Base-by-base conservation (phyloP, 2,329 filamentous ascomycete species). In the Colletotrichum acutatum region DNA sequence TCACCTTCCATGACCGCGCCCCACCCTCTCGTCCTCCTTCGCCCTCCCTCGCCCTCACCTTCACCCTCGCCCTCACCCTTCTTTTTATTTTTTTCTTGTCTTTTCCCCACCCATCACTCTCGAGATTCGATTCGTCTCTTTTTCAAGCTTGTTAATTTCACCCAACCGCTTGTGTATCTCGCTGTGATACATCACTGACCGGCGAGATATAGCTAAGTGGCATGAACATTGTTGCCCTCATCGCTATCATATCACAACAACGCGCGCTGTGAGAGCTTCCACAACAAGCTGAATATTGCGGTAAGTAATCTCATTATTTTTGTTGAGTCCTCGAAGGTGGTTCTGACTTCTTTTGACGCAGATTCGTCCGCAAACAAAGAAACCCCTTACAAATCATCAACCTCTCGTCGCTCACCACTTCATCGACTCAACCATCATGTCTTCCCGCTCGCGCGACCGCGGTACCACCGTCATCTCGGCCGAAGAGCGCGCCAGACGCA, bases 401-500 rank as follows among this genome's bases (percentile, higher is more conserved):
- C 9, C 2, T 22, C 26, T 4, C 3, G 7, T 37, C 34, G 1
- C 32, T 28, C 19, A 37, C 26, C 26, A 4, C 34, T 22, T 11
- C 52, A 4, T 19, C 9, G 12, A 9, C 12, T 42, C 34, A 16
- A 16, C 7, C 56, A 57, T 26, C 32, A 73, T 73, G 70, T 19
- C 60, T 2, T 28, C 28, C 28, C 61, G 61, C 52, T n/a, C 19
- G 19, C 66, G 71, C 5, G 66, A 73, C 28, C 22, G 71, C 46
- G 71, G 71, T 11, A 57, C 66, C 3, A 28, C 60, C 8, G 26
- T 68, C 11, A 74, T 74, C n/a, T 32, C 69, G 2, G 3, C 53
- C 5, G 69, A 69, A 32, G 72, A 73, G 68, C 67, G 69, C 19
- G 11, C 26, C 26, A 70, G 70, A 37, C 68, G 72, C 37, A 70